These are phyloP conservation scores for Ceratobasidium sp. DNA, from an alignment of 1,284 basidiomycete species.

Conservation along the genomic window DNA sequence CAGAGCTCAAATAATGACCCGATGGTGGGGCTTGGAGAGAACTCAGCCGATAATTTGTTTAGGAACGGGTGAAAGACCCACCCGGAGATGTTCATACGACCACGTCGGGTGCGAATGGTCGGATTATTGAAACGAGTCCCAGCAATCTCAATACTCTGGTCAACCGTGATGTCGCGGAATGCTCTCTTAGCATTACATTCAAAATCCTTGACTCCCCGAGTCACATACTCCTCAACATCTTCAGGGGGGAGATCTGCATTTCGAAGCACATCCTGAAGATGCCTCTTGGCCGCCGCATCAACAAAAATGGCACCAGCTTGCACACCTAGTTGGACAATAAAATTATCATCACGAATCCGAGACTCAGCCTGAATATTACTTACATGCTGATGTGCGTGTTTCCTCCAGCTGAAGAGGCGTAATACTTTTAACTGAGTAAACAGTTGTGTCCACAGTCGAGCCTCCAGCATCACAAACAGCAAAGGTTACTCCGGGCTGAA, in stretches of 20 bases:
- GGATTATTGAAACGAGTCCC: slow-evolving; percentile 21
- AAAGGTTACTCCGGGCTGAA: neutral
- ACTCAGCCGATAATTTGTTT: neutral
- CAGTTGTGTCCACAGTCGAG: slow-evolving; percentile 19
- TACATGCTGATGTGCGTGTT: slow-evolving; percentile 36
- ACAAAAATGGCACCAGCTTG: slow-evolving; percentile 39
- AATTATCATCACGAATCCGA: neutral
- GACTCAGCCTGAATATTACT: neutral
- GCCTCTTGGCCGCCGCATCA: slow-evolving; percentile 12
- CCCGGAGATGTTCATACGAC: slow-evolving; percentile 26
- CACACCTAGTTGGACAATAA: slow-evolving; percentile 16
- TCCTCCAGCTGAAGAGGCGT: slow-evolving; percentile 25
- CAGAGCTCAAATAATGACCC: slow-evolving; percentile 3
- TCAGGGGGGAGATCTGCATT: slow-evolving; percentile 17
- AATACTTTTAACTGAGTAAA: slow-evolving; percentile 8
- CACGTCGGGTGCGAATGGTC: slow-evolving; percentile 5
- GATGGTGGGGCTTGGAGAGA: neutral
- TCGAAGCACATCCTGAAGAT: slow-evolving; percentile 1
- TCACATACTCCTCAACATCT: slow-evolving; percentile 18
- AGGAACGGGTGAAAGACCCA: neutral
- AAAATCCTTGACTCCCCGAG: slow-evolving; percentile 23
- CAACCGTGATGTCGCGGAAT: neutral
- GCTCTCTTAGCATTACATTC: slow-evolving; percentile 33
- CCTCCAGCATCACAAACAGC: slow-evolving; percentile 25
- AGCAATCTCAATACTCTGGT: neutral